Conservation (phyloP, 805 yeast genomes). For the Huiozyma sinensis region DNA sequence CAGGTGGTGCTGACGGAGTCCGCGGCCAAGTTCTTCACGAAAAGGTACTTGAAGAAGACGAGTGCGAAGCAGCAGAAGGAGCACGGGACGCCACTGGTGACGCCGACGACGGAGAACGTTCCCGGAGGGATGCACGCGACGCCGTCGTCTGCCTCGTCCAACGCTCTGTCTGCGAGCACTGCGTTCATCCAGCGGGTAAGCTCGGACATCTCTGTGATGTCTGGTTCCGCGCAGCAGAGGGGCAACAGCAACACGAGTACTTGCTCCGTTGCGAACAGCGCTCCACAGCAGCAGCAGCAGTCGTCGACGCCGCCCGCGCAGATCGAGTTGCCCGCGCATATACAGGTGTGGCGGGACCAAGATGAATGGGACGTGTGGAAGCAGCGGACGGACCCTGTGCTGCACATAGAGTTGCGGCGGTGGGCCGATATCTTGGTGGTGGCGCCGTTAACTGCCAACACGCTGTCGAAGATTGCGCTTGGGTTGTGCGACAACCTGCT, state of each 20-base stretch:
- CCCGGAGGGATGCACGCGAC: background rate
- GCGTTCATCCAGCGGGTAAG: slow-evolving; percentile 1
- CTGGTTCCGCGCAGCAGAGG: slow-evolving; percentile 3
- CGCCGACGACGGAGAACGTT: background rate
- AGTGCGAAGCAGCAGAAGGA: slow-evolving; percentile 1
- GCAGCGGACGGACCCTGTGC: slow-evolving; percentile 73
- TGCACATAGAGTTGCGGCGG: slow-evolving; percentile 87
- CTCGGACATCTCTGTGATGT: slow-evolving; percentile 3
- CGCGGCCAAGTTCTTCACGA: slow-evolving; percentile 59
- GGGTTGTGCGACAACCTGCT: slow-evolving; percentile 89
- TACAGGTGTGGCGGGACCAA: slow-evolving; percentile 81
- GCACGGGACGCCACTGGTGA: background rate
- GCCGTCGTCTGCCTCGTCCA: background rate
- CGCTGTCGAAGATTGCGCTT: slow-evolving; percentile 76
- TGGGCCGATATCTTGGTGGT: slow-evolving; percentile 94
- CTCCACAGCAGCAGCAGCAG: background rate
- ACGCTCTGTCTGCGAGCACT: background rate
- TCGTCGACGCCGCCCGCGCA: slow-evolving; percentile 31
- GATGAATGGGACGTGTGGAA: slow-evolving; percentile 95
- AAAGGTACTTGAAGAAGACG: slow-evolving; percentile 11
- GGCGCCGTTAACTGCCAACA: slow-evolving; percentile 92
- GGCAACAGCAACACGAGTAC: background rate
- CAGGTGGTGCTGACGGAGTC: slow-evolving; percentile 79
- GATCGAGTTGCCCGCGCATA: slow-evolving; percentile 51
- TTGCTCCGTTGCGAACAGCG: background rate